These are phyloP conservation scores for Meripilus lineatus DNA, from an alignment of 1,284 basidiomycete genomes.

Conservation along the genomic window DNA sequence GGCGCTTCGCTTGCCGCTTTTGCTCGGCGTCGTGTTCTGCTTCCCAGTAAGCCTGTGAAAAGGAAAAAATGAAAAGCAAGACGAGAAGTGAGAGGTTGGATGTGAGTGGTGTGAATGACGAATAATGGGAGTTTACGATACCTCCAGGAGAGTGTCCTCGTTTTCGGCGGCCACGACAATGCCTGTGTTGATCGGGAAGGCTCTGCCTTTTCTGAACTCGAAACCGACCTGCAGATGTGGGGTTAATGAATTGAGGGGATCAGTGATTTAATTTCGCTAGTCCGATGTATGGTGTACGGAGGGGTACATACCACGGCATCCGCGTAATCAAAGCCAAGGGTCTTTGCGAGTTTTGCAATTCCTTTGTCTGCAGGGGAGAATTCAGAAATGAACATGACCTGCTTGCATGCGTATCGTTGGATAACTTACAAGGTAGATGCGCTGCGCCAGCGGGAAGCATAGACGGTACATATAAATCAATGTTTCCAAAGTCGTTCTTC, in stretches of 20 bases:
- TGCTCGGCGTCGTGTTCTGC: conserved; percentile 75
- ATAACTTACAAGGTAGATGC: conserved; percentile 80
- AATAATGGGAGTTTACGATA: conserved; percentile 28
- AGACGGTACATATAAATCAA: conserved; percentile 91
- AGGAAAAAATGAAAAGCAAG: neutral
- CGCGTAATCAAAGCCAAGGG: conserved; percentile 84
- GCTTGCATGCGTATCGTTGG: conserved; percentile 9
- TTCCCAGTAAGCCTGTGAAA: conserved; percentile 74
- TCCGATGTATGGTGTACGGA: conserved; percentile 1
- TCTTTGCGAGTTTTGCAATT: conserved; percentile 83
- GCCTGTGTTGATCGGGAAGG: conserved; percentile 82
- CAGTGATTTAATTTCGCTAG: neutral
- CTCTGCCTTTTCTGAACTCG: conserved; percentile 90
- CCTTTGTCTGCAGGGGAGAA: conserved; percentile 65
- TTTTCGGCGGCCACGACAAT: conserved; percentile 86
- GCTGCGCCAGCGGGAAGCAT: conserved; percentile 91
- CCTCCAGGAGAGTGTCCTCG: conserved; percentile 74
- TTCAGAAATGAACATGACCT: neutral
- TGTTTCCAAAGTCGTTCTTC: conserved; percentile 95
- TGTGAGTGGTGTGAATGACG: neutral
- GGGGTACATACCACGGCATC: conserved; percentile 80
- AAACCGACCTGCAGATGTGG: conserved; percentile 75
- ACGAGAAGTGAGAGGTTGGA: neutral
- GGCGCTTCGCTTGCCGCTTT: conserved; percentile 70
- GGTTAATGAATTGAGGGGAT: too few species aligned